phyloP scores from a whole-genome alignment of 305 asterid genomes.

The Caryopteris hybrid region DNA sequence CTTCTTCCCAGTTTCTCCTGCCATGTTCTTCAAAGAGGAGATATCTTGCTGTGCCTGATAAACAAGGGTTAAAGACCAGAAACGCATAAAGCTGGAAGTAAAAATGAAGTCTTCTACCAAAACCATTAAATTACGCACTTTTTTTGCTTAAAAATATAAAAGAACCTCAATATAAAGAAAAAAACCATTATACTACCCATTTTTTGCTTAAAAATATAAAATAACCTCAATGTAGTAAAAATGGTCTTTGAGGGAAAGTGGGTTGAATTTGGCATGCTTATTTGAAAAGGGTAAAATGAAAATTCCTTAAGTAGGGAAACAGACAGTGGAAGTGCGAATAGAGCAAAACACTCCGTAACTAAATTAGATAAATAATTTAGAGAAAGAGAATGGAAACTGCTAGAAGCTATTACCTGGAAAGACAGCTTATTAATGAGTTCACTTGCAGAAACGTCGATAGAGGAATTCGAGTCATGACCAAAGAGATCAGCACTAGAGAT shows the following conservation, averaged over 20 bases:
- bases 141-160: no score
- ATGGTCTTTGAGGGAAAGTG: no score
- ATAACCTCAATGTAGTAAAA: no score
- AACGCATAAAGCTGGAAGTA: neutral
- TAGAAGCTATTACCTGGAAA: constrained; percentile 65
- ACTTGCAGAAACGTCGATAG: constrained; percentile 60
- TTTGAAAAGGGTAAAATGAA: neutral
- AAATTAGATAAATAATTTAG: neutral
- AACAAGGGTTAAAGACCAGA: neutral
- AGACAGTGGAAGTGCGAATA: neutral
- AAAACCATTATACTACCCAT: no score
- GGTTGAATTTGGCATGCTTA: no score
- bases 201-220: no score
- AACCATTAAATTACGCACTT: neutral
- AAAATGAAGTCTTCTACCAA: no score
- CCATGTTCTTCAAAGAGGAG: constrained; percentile 80
- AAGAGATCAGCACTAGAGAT: constrained; percentile 94
- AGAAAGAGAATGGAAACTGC: neutral
- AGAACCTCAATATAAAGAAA: neutral
- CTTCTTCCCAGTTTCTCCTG: constrained; percentile 98
- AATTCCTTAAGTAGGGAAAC: neutral
- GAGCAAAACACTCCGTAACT: neutral
- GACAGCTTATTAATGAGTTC: constrained; percentile 89
- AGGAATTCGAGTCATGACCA: constrained; percentile 39
- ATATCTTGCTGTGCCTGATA: constrained; percentile 91